phyloP scores from a whole-genome alignment of 345 rosid species.

The Hypericum androsaemum region DNA sequence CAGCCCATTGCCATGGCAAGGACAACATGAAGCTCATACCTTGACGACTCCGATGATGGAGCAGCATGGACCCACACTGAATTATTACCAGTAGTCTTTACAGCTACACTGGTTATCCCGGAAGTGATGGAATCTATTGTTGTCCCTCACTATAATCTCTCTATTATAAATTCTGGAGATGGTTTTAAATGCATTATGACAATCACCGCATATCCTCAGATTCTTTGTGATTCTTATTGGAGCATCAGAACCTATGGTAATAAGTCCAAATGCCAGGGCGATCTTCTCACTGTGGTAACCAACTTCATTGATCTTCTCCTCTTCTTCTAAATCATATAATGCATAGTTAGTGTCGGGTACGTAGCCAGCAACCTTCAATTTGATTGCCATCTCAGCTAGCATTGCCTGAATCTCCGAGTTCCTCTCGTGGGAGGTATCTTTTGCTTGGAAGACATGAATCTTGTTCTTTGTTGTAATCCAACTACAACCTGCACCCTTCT shows the following conservation, averaged over 20 bases:
- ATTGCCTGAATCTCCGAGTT: conserved; percentile 51
- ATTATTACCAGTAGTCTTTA: conserved; percentile 57
- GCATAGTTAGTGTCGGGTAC: conserved; percentile 47
- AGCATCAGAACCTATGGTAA: conserved; percentile 41
- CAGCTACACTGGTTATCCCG: conserved; percentile 50
- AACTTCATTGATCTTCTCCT: conserved; percentile 64
- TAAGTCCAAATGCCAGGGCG: conserved; percentile 71
- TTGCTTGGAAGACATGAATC: conserved; percentile 74
- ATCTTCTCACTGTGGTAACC: conserved; percentile 75
- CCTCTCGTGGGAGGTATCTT: conserved; percentile 54
- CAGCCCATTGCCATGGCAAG: too few relatives aligned
- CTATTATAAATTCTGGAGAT: conserved; percentile 45
- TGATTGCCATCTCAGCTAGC: conserved; percentile 36
- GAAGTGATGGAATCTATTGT: conserved; percentile 66
- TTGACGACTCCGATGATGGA: too few relatives aligned
- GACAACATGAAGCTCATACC: too few relatives aligned
- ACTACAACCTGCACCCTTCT: conserved; percentile 73
- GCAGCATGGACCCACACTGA: too few relatives aligned
- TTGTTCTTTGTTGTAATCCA: conserved; percentile 64
- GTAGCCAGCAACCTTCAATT: conserved; percentile 65
- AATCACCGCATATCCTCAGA: conserved; percentile 80
- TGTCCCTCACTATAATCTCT: conserved; percentile 69
- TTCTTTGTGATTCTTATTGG: conserved; percentile 81
- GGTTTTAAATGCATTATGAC: conserved; percentile 69
- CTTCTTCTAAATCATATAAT: conserved; percentile 77